A percentile compares a stretch with the other conserved stretches of the same genome.
Conservation (phyloP, 345 rosid species). For the Conringia planisiliqua region DNA sequence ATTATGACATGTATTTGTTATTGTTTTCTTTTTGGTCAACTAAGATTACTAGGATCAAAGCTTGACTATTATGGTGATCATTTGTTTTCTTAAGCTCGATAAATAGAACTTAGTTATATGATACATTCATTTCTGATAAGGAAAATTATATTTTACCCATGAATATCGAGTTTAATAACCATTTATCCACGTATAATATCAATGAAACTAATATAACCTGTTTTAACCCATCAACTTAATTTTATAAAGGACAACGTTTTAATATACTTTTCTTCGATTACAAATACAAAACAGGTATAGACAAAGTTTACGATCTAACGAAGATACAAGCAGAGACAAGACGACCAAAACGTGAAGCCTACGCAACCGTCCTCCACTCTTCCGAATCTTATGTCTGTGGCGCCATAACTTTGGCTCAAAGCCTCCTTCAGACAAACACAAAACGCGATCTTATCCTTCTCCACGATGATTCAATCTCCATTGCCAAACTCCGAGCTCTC, state of each 20-base stretch:
- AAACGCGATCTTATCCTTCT: slow-evolving; percentile 84
- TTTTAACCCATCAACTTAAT: not conserved
- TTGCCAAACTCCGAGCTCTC: slow-evolving; percentile 56
- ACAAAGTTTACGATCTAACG: slow-evolving; percentile 60
- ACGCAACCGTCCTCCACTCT: slow-evolving; percentile 88
- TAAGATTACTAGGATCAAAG: not conserved
- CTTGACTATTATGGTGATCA: not conserved
- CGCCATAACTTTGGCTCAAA: slow-evolving; percentile 81
- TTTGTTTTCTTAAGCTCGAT: not conserved
- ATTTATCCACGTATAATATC: not conserved
- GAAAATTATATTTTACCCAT: not conserved
- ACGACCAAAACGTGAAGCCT: slow-evolving; percentile 66
- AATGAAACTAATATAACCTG: not conserved
- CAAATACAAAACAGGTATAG: slow-evolving; percentile 39
- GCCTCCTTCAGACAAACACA: slow-evolving; percentile 76
- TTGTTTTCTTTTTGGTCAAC: not conserved
- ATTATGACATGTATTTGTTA: not conserved
- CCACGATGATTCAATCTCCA: slow-evolving; percentile 68
- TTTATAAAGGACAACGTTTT: not conserved
- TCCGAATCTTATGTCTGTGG: slow-evolving; percentile 86
- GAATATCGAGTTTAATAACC: not conserved
- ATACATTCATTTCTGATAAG: not conserved
- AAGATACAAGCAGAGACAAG: slow-evolving; percentile 47
- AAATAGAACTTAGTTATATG: not conserved
- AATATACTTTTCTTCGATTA: not conserved